Evolutionary conservation across 2,329 filamentous ascomycete genomes (phyloP).

Genomic region (Penicillium sp.): DNA sequence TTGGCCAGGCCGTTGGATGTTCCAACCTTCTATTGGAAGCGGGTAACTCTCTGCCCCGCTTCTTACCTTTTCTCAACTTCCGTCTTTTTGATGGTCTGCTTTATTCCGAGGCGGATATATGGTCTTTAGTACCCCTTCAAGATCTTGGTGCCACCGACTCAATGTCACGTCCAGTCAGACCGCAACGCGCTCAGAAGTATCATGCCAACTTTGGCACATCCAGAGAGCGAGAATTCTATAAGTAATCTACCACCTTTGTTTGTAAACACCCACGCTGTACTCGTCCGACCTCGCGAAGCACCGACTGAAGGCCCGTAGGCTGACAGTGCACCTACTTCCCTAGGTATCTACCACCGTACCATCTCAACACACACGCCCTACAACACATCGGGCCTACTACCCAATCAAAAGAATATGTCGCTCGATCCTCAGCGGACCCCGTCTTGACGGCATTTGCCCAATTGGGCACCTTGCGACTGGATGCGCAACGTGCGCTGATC

Average conservation of each 20-base stretch:
- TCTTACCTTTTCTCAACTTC: no score
- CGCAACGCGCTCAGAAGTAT: neutral
- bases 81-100: neutral
- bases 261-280: neutral
- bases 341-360: constrained; percentile 9
- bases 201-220: constrained; percentile 4
- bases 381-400: constrained; percentile 4
- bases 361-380: neutral
- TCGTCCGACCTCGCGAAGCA: neutral
- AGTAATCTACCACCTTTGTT: constrained; percentile 3
- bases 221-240: constrained; percentile 16
- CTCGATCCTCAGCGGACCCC: constrained; percentile 14
- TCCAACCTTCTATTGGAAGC: no score
- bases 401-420: neutral
- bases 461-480: constrained; percentile 24
- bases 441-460: constrained; percentile 29
- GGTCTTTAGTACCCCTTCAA: neutral
- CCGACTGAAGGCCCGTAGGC: neutral
- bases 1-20: no score
- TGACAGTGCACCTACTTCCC: neutral
- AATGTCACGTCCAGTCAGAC: constrained; percentile 2
- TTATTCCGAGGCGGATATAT: neutral
- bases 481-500: constrained; percentile 23
- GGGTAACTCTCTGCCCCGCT: no score
- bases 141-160: neutral